Base-by-base conservation (phyloP, 2,329 filamentous ascomycete genomes). In the Neophaeococcomyces aloes region DNA sequence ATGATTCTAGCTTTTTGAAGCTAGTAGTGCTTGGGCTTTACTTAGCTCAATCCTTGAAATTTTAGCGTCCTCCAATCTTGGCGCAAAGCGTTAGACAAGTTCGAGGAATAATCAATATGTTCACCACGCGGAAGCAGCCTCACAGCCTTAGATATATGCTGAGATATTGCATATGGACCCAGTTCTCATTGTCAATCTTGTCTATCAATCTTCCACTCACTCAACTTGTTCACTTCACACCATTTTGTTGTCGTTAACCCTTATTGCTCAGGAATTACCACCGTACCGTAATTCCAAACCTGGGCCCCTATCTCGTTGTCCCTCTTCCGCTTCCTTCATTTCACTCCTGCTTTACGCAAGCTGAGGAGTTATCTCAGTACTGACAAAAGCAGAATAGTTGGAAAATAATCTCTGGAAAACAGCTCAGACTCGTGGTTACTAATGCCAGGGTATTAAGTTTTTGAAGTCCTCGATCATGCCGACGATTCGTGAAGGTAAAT, bases 381-480 rank as follows among this genome's bases (percentile, higher is more conserved):
- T n/a, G 14, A 21, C 38, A 21, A 41, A 41, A 33, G 27, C 29
- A 18, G 17, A 41, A 39, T 31, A 17, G 31, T 33, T 17, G 23
- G 31, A 29, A 29, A 32, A 32, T 7, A 21, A 21, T 32, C 11
- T 14, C 27, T 10, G n/a, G 25, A 17, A 32, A 32, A 33, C 4
- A 30, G 29, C 31, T 41, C 11, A 32, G 38, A 29, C 29, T 41
- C 23, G 23, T 31, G 15, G 37, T 40, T 17, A 15, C 37, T 11
- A 42, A 35, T 30, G 31, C 30, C 39, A 18, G 39, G 39, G 31
- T 42, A 42, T 42, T 18, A 34, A 42, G 23, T 42, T 34, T 34
- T 30, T n/a, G 31, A 21, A 18, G 29, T 34, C 39, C 21, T 27
- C 17, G 21, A 38, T 25, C 23, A 15, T 35, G 15, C 30, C 39